Evolutionary conservation across 129 eudicot genomes (phyloP).

Genomic region (Artemisia argyi): DNA sequence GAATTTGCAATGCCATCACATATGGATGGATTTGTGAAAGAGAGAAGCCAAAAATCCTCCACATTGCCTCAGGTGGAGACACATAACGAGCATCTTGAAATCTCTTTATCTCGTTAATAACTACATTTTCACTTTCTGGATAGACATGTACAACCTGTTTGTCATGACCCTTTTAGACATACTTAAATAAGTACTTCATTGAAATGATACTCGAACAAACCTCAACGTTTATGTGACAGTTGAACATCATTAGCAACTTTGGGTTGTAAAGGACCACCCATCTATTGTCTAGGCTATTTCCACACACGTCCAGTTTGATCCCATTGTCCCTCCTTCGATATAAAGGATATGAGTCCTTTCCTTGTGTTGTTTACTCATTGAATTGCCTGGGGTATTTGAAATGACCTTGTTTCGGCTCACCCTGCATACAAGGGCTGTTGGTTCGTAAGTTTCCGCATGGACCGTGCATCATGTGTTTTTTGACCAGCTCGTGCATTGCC

Average conservation of each 20-base stretch:
- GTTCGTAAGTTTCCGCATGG: neutral
- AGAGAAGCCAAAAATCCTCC: too few species aligned
- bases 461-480: constrained; percentile 1
- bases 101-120: too few species aligned
- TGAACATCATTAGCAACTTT: neutral
- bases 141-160: too few species aligned
- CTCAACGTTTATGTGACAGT: neutral
- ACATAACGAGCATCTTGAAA: too few species aligned
- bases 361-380: neutral
- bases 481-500: neutral
- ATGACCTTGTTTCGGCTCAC: neutral
- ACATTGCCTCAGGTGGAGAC: too few species aligned
- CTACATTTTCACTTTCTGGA: too few species aligned
- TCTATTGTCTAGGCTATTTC: neutral
- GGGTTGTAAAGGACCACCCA: neutral
- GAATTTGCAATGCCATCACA: too few species aligned
- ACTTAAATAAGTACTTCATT: neutral
- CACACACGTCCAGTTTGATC: neutral
- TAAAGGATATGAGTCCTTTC: neutral
- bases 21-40: too few species aligned
- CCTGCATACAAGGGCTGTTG: neutral
- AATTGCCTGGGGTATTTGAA: neutral
- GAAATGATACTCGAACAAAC: neutral
- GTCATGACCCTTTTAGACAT: too few species aligned
- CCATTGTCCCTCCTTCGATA: neutral